Base-by-base conservation (phyloP, 2,329 filamentous ascomycete genomes). In the Fusarium anguioides region DNA sequence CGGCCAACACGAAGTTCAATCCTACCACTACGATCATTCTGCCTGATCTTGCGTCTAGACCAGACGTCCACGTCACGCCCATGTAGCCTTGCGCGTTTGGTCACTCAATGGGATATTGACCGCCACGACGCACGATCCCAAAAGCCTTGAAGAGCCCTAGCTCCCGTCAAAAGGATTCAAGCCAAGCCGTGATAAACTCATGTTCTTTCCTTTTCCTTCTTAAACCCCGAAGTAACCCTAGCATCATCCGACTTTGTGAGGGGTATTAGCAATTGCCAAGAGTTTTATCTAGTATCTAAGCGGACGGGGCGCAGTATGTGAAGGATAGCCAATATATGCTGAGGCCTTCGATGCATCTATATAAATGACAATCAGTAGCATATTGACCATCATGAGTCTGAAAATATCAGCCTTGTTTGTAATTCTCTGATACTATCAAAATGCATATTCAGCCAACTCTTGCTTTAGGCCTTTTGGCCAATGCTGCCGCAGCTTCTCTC, bases 401-500 rank as follows among this genome's bases (percentile, higher is more conserved):
- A 4, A 6, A 4, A 11, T 1, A n/a, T 8, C 9, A 17, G 5
- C 3, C 5, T 2, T 2, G 4, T 4, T 17, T 1, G 11, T 8
- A 14, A 18, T 56, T 12, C 10, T 39, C 5, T 0, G 11, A 48
- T 33, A 6, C 15, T 4, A 37, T 35, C 8, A 5, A 11, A 12
- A 66, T 63, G 62, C 37, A 33, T 31, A 20, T 65, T 4, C 52
- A 60, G 23, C 56, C 29, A 7, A 27, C 41, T 42, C 14, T 68
- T 21, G 9, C 49, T 12, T 9, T 68, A 8, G 26, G 59, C 21
- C 12, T 68, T 14, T 3, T 39, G 9, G 59, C 29, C 17, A 51
- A 24, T 3, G 12, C 15, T 35, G 29, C 36, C 5, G 2, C 23
- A 18, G 64, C 64, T 21, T 14, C 14, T 6, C 6, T 33, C 1